These are phyloP conservation scores for Phytophthora meadii DNA, from an alignment of 352 stramenopile species.

Conservation along the genomic window DNA sequence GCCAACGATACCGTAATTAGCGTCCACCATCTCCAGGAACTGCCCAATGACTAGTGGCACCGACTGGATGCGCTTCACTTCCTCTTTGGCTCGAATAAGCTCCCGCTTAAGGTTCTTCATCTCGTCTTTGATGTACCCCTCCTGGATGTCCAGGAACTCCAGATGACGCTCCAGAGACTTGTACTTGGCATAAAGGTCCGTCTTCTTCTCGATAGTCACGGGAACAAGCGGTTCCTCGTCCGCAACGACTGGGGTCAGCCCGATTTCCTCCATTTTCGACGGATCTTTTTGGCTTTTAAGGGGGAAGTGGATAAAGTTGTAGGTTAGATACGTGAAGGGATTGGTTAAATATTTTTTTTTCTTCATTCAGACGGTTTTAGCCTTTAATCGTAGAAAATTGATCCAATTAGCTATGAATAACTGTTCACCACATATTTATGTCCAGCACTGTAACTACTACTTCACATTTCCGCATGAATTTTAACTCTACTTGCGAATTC, in stretches of 20 bases:
- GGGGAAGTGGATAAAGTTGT: background rate
- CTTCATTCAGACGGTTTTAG: too few relatives aligned
- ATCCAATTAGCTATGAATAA: too few relatives aligned
- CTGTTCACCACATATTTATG: too few relatives aligned
- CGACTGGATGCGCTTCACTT: slow-evolving; percentile 99
- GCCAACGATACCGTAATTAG: slow-evolving; percentile 99
- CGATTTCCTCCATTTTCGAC: slow-evolving; percentile 66
- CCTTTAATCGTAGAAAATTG: too few relatives aligned
- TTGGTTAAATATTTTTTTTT: too few relatives aligned
- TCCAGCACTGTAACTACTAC: background rate
- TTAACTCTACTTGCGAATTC: slow-evolving; percentile 64
- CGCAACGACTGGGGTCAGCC: slow-evolving; percentile 37
- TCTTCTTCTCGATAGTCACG: slow-evolving; percentile 64
- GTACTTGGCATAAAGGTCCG: slow-evolving; percentile 80
- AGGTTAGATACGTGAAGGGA: too few relatives aligned
- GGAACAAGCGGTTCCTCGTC: slow-evolving; percentile 69
- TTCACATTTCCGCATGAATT: slow-evolving; percentile 49
- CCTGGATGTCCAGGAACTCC: slow-evolving; percentile 90
- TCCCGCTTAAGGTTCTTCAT: slow-evolving; percentile 99
- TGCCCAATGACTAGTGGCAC: slow-evolving; percentile 99
- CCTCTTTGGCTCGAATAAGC: slow-evolving; percentile 98
- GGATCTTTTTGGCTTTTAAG: slow-evolving; percentile 12
- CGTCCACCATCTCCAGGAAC: slow-evolving; percentile 99
- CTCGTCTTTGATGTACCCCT: slow-evolving; percentile 99
- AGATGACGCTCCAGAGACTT: slow-evolving; percentile 84